Base-by-base conservation (phyloP, 108 stramenopile species). In the Nannochloropsis gaditana region DNA sequence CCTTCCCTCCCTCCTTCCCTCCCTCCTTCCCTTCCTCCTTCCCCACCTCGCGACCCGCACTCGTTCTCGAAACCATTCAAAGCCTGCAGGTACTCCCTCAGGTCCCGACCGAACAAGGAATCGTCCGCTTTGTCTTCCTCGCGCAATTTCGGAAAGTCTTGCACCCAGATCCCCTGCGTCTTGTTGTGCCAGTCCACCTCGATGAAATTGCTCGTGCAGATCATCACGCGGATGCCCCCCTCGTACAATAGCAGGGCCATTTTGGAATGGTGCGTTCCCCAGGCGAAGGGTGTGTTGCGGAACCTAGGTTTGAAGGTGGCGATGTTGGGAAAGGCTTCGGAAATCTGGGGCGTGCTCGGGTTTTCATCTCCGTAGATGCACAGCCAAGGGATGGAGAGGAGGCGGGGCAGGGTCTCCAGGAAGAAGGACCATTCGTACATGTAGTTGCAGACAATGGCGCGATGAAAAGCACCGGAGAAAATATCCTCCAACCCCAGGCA, bases 201-300 rank as follows among this genome's bases (percentile, higher is more conserved):
- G 10, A 50, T 50, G 15, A 50, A 50, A 15, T 50, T 50, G 11
- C 11, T 15, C 47, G 47, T 50, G 47, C 47, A 50, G 47, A 50
- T 15, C 47, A 50, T 50, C 47, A 50, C 15, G 11, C 47, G 47
- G 11, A 50, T 0, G 10, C 47, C 47, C 47, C 47, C 59, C 2
- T 73, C 8, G 59, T 73, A 73, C 59, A 15, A 73, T n/a, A 73
- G n/a, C 59, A 73, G n/a, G n/a, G 59, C 59, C 59, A 73, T 73
- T 73, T 73, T 73, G 2, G 59, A 73, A 73, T 73, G 59, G 8
- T 73, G 59, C 8, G 59, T 73, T 0, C 59, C 59, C 59, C 59
- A 73, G 15, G 59, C n/a, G n/a, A 73, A 73, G 19, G 59, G 59
- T 8, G 59, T 73, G 6, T n/a, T n/a, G 15, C n/a, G 15, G 4